Conservation (phyloP, 202 grass and related monocot genomes). For the Schoenoplectus tabernaemontani region DNA sequence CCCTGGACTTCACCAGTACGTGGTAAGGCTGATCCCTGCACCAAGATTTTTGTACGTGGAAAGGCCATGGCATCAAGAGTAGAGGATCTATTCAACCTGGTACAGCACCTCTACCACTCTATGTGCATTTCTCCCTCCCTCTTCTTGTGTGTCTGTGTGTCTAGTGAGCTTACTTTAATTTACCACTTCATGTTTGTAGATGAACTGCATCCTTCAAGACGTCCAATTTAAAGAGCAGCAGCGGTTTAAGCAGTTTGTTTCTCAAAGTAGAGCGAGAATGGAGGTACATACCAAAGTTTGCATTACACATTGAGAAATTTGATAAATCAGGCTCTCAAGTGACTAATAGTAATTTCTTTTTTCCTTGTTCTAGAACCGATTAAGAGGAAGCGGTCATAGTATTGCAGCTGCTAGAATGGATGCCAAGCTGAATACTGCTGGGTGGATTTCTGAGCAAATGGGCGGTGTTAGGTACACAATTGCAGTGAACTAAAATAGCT, state of each 20-base stretch:
- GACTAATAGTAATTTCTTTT: conserved; percentile 17
- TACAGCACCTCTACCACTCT: conserved; percentile 29
- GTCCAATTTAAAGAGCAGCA: conserved; percentile 96
- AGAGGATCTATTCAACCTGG: conserved; percentile 95
- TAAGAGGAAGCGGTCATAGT: conserved; percentile 91
- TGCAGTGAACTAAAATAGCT: neutral
- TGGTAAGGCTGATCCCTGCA: conserved; percentile 78
- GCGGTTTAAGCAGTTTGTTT: conserved; percentile 98
- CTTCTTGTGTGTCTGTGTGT: neutral
- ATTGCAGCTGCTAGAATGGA: conserved; percentile 94
- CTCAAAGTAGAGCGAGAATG: conserved; percentile 96
- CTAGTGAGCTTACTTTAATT: conserved; percentile 10
- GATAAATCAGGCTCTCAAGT: conserved; percentile 19
- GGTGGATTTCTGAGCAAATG: conserved; percentile 94
- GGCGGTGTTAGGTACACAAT: conserved; percentile 72
- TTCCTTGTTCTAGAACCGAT: conserved; percentile 58
- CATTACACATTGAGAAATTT: neutral
- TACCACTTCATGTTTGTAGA: conserved; percentile 49
- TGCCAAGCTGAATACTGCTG: conserved; percentile 87
- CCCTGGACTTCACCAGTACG: conserved; percentile 85
- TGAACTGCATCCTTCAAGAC: conserved; percentile 85
- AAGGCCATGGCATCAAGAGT: conserved; percentile 75
- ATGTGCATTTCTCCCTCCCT: conserved; percentile 17
- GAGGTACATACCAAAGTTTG: conserved; percentile 44
- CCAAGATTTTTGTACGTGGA: conserved; percentile 75